These are phyloP conservation scores for Neckera pumila DNA, from an alignment of 225 moss, liverwort and hornwort genomes.

Conservation along the genomic window DNA sequence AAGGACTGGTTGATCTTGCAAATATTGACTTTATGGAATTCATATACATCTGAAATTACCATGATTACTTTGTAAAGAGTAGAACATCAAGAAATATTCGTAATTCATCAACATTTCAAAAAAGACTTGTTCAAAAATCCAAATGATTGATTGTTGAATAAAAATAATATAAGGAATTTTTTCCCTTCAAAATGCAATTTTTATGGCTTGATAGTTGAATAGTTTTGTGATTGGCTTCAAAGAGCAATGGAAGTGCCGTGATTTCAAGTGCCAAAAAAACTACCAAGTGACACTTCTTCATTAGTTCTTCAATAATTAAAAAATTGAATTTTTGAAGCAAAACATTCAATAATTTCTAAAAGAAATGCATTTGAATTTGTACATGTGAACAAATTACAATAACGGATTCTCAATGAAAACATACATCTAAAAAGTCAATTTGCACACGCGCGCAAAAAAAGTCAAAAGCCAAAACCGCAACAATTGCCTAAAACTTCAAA, in stretches of 20 bases:
- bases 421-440: too few relatives aligned
- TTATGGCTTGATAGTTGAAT: neutral
- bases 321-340: neutral
- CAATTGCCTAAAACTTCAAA: neutral
- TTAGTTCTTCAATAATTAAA: neutral
- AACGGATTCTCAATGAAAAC: neutral
- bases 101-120: neutral
- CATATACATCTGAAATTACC: too few relatives aligned
- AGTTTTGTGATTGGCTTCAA: neutral
- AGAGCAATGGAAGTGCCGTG: neutral
- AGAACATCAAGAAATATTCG: neutral
- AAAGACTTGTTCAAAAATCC: neutral
- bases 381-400: neutral
- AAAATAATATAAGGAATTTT: neutral
- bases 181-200: neutral
- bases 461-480: rapidly evolving
- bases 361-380: neutral
- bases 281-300: neutral
- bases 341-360: neutral
- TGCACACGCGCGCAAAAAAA: rapidly evolving
- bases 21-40: too few relatives aligned
- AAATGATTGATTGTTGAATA: neutral
- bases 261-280: neutral
- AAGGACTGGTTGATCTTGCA: neutral
- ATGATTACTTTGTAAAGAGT: neutral